Evolutionary conservation across 345 rosid genomes (phyloP), one percentile per base, ranked within the genome.

Genomic region (Aquilaria malaccensis): DNA sequence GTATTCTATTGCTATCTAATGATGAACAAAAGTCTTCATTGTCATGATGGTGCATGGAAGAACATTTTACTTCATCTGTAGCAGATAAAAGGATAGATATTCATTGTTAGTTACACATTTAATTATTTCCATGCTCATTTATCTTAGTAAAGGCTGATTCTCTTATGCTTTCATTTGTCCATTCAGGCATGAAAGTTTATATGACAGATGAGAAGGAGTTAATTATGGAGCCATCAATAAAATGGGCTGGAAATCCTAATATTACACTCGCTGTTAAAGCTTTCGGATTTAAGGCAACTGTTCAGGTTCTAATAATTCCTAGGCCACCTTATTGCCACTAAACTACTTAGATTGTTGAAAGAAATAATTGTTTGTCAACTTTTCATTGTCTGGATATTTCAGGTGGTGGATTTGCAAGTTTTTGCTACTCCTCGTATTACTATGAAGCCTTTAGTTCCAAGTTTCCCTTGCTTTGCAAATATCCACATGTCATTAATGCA

Each of bases 241-340:
- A 87, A 76, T 90, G 93, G 95, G 97, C 93, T n/a, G 97, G 79
- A 67, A 90, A 90, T 71, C 90, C 97, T 52, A 78, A 90, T 56
- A 56, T 90, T 64, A 75, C 74, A 33, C 61, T 87, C 64, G 88
- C 80, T 59, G 79, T 84, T 62, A 90, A 79, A 78, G 97, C 97
- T 45, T 90, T 81, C 71, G 97, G 93, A 32, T 72, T 90, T 73
- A 90, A 81, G 70, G 91, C 91, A 67, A 87, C 95, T 22, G 88
- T 70, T 66, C 97, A 90, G 97, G 97, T 87, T 59, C 48, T 61
- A 58, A 43, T 6, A 58, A 58, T 56, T 67, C 49, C 45, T 55
- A 43, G 43, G 43, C 7, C 43, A 37, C 1, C 43, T 37, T 37
- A 31, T 53, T 2, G 7, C 12, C 14, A 5, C 2, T 48, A 3